A percentile compares a stretch with the other conserved stretches of the same genome.
phyloP scores from a whole-genome alignment of 1,139 yeast species.

The Ogataea hybrid region DNA sequence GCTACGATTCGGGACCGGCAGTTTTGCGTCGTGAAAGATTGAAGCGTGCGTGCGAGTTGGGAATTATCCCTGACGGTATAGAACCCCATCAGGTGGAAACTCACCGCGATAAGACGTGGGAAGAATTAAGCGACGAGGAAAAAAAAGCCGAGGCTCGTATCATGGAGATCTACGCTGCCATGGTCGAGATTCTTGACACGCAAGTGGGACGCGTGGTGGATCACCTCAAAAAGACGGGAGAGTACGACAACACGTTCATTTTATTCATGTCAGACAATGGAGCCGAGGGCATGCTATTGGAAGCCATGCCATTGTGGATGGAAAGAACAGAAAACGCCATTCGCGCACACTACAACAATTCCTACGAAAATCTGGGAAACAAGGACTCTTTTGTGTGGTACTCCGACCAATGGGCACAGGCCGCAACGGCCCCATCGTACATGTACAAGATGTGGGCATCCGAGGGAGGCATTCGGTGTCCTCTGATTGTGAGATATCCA shows the following conservation, averaged over 20 bases:
- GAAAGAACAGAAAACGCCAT: conserved; percentile 32
- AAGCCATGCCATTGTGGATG: conserved; percentile 46
- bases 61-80: conserved; percentile 43
- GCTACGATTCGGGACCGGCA: conserved; percentile 49
- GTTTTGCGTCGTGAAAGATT: conserved; percentile 41
- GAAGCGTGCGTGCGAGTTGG: conserved; percentile 40
- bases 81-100: conserved; percentile 48
- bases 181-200: conserved; percentile 54
- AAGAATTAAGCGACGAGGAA: conserved; percentile 38
- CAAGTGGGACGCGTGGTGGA: conserved; percentile 48
- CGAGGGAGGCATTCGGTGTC: conserved; percentile 59
- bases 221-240: conserved; percentile 38
- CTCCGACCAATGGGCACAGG: conserved; percentile 63
- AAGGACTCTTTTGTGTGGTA: conserved; percentile 49
- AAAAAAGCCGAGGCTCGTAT: conserved; percentile 39
- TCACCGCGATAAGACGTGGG: conserved; percentile 41
- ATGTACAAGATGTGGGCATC: conserved; percentile 52
- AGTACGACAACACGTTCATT: conserved; percentile 51
- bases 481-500: conserved; percentile 46
- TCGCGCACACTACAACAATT: conserved; percentile 40
- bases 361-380: conserved; percentile 47
- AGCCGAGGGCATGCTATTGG: conserved; percentile 58
- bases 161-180: conserved; percentile 59
- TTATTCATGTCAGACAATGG: conserved; percentile 60
- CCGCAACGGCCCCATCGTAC: conserved; percentile 57